Percentiles rank a stretch among this genome's conserved stretches.
Conservation (phyloP, 2,329 filamentous ascomycete genomes). For the Pseudopithomyces maydicus region DNA sequence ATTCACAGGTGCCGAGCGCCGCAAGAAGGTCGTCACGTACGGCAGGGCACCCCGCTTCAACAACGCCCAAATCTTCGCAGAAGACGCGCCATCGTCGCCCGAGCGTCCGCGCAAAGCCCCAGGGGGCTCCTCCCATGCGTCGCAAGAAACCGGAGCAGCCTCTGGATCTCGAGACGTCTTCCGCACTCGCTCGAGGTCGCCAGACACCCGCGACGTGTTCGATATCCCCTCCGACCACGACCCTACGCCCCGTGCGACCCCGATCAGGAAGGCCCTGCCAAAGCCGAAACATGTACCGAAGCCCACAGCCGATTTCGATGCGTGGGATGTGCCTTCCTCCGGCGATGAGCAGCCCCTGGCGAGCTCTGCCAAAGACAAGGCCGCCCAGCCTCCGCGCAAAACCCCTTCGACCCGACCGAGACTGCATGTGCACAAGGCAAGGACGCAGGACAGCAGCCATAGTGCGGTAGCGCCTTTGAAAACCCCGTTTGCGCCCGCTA, state of each 20-base stretch:
- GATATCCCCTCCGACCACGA: conserved; percentile 50
- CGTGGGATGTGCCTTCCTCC: conserved; percentile 15
- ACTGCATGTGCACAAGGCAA: neutral
- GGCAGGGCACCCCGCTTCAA: conserved; percentile 40
- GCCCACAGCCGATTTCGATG: neutral
- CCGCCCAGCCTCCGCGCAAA: neutral
- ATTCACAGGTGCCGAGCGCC: conserved; percentile 37
- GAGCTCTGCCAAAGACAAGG: neutral
- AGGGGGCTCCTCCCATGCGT: conserved; percentile 3
- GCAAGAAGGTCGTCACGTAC: conserved; percentile 47
- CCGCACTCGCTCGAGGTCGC: conserved; percentile 10
- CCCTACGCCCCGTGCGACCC: conserved; percentile 10
- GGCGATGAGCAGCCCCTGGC: conserved; percentile 4
- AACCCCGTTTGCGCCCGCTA: neutral
- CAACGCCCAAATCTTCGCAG: conserved; percentile 17
- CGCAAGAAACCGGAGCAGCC: conserved; percentile 16
- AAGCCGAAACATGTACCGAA: neutral
- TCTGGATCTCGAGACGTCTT: conserved; percentile 7
- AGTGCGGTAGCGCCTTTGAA: neutral
- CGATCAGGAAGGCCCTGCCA: neutral
- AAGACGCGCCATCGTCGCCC: conserved; percentile 40
- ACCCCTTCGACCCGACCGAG: neutral
- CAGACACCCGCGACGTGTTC: conserved; percentile 38
- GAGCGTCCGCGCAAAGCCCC: conserved; percentile 37
- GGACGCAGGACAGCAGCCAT: neutral